Conservation (phyloP, 345 rosid genomes). For the Aegle marmelos region DNA sequence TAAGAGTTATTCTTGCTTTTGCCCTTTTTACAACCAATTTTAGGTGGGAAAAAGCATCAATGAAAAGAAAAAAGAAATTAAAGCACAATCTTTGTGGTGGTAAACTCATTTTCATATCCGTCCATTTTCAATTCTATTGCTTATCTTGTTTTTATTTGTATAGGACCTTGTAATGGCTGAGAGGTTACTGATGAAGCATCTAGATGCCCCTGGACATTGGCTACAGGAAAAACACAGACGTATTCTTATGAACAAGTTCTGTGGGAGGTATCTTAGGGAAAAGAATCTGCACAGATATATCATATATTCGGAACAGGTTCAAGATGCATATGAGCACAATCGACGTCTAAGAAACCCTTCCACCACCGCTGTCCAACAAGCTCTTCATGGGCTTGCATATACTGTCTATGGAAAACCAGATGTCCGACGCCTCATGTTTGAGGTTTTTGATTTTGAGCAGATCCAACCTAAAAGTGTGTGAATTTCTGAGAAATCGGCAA, state of each 20-base stretch:
- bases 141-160: neutral
- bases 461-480: constrained; percentile 77
- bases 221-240: constrained; percentile 87
- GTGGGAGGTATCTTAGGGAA: constrained; percentile 79
- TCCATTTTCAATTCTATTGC: neutral
- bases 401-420: constrained; percentile 84
- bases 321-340: constrained; percentile 71
- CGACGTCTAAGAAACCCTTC: constrained; percentile 78
- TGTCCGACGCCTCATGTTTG: constrained; percentile 89
- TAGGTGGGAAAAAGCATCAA: neutral
- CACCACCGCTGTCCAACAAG: constrained; percentile 84
- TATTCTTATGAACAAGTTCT: constrained; percentile 86
- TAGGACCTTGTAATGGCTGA: constrained; percentile 94
- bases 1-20: constrained; percentile 2
- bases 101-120: neutral
- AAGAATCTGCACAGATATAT: constrained; percentile 66
- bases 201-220: constrained; percentile 94
- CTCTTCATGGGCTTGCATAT: constrained; percentile 86
- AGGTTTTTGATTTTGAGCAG: constrained; percentile 94
- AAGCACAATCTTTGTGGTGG: neutral
- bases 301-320: constrained; percentile 68
- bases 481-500: constrained; percentile 10
- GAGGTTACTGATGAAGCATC: constrained; percentile 84
- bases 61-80: neutral
- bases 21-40: neutral